A percentile compares a stretch with the other conserved stretches of the same genome.
Evolutionary conservation across 2,329 filamentous ascomycete species (phyloP).

Genomic region (Fusarium sp.): DNA sequence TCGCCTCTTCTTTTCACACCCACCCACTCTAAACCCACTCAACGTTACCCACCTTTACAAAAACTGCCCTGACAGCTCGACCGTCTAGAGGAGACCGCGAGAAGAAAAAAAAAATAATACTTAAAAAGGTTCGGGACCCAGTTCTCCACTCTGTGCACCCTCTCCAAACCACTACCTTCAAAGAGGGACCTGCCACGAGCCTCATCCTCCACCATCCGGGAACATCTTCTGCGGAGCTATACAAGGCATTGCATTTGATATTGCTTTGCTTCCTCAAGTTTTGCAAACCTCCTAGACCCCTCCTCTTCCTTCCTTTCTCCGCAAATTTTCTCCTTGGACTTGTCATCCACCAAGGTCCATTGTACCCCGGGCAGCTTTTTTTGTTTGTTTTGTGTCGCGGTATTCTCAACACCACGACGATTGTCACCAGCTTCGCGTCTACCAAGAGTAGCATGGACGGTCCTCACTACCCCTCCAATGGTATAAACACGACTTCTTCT

Average conservation of each 20-base stretch:
- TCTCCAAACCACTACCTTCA: conserved; percentile 56
- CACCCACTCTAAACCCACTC: conserved; percentile 35
- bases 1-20: conserved; percentile 37
- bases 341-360: conserved; percentile 38
- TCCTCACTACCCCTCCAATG: conserved; percentile 63
- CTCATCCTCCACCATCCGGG: conserved; percentile 52
- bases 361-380: conserved; percentile 26
- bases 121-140: conserved; percentile 55
- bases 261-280: conserved; percentile 37
- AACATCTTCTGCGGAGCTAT: conserved; percentile 46
- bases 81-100: conserved; percentile 25
- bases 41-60: conserved; percentile 43
- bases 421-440: conserved; percentile 44
- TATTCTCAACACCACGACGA: conserved; percentile 36
- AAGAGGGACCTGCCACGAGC: conserved; percentile 52
- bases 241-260: conserved; percentile 40
- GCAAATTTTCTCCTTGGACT: conserved; percentile 41
- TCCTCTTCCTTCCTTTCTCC: conserved; percentile 22
- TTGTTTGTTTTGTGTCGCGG: conserved; percentile 38
- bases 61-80: conserved; percentile 43
- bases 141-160: conserved; percentile 57
- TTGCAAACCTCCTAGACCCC: conserved; percentile 25
- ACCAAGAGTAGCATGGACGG: conserved; percentile 62
- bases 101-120: conserved; percentile 43
- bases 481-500: conserved; percentile 63